A percentile compares a stretch with the other conserved stretches of the same genome.
These are phyloP conservation scores for Microcera coccophila DNA, from an alignment of 2,329 filamentous ascomycete genomes.

Conservation along the genomic window DNA sequence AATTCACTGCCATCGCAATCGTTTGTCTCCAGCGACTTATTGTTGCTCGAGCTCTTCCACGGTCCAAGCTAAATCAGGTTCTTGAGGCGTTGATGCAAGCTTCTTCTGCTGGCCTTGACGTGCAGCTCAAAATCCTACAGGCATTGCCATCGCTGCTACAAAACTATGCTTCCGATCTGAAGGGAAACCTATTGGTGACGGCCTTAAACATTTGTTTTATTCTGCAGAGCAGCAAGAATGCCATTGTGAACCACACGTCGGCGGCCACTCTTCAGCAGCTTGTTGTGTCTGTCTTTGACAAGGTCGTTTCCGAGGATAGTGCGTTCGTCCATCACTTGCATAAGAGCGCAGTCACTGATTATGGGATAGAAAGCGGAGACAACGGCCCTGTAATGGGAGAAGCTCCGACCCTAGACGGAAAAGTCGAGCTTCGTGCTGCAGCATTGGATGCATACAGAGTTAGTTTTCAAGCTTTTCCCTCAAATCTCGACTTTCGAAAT, in stretches of 20 bases:
- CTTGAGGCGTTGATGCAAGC: constrained; percentile 85
- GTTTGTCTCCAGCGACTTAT: constrained; percentile 87
- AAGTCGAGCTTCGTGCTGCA: constrained; percentile 65
- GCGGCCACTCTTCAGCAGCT: constrained; percentile 95
- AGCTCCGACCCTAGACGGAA: constrained; percentile 61
- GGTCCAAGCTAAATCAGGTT: constrained; percentile 76
- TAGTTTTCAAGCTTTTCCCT: constrained; percentile 4
- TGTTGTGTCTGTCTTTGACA: constrained; percentile 88
- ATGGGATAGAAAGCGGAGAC: constrained; percentile 37
- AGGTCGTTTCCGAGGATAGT: constrained; percentile 80
- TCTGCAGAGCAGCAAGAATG: constrained; percentile 85
- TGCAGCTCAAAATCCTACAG: constrained; percentile 94
- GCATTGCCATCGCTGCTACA: constrained; percentile 84
- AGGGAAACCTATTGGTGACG: constrained; percentile 74
- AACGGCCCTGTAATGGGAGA: constrained; percentile 61
- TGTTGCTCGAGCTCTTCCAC: constrained; percentile 73
- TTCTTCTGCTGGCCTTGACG: constrained; percentile 74
- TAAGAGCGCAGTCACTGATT: no score
- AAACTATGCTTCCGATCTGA: constrained; percentile 79
- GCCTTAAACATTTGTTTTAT: constrained; percentile 88
- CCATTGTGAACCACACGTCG: constrained; percentile 90
- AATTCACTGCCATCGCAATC: constrained; percentile 82
- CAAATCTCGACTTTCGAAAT: no score
- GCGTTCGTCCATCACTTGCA: no score
- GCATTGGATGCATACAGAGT: constrained; percentile 82